These are phyloP conservation scores for Trametes coccinea DNA, from an alignment of 768 basidiomycete genomes.

Conservation along the genomic window DNA sequence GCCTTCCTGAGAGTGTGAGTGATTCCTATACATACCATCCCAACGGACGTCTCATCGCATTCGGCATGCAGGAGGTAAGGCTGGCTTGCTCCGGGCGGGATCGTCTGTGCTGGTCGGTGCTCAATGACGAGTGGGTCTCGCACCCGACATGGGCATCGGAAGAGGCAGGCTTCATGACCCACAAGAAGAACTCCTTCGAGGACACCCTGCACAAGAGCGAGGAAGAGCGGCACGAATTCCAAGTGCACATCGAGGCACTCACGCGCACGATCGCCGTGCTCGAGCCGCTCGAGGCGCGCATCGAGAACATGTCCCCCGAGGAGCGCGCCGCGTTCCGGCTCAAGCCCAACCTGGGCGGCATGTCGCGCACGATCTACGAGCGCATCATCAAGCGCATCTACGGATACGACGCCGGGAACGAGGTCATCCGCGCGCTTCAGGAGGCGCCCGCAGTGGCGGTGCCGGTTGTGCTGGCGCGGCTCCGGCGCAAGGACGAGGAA, in stretches of 20 bases:
- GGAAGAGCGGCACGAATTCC: conserved; percentile 97
- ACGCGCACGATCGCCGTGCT: conserved; percentile 87
- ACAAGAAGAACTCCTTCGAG: conserved; percentile 97
- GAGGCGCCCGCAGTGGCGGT: conserved; percentile 89
- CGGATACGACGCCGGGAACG: conserved; percentile 71
- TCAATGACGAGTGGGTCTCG: conserved; percentile 98
- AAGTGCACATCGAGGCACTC: conserved; percentile 91
- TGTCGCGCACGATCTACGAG: conserved; percentile 85
- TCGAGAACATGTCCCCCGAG: conserved; percentile 86
- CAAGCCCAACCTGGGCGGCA: conserved; percentile 86
- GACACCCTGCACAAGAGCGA: conserved; percentile 96
- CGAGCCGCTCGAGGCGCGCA: conserved; percentile 81
- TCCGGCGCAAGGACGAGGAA: conserved; percentile 95
- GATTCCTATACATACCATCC: neutral
- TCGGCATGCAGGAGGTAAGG: conserved; percentile 66
- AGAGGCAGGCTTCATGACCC: conserved; percentile 89
- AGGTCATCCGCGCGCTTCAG: conserved; percentile 84
- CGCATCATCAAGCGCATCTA: conserved; percentile 94
- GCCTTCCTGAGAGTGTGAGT: conserved; percentile 84
- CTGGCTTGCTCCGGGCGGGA: conserved; percentile 94
- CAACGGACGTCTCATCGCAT: neutral
- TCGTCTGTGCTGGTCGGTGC: conserved; percentile 89
- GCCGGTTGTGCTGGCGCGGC: conserved; percentile 84
- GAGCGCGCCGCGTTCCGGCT: conserved; percentile 82
- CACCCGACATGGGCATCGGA: conserved; percentile 99